phyloP scores from a whole-genome alignment of 192 early-diverging fungal genomes.

The Rhizophagus sp. region DNA sequence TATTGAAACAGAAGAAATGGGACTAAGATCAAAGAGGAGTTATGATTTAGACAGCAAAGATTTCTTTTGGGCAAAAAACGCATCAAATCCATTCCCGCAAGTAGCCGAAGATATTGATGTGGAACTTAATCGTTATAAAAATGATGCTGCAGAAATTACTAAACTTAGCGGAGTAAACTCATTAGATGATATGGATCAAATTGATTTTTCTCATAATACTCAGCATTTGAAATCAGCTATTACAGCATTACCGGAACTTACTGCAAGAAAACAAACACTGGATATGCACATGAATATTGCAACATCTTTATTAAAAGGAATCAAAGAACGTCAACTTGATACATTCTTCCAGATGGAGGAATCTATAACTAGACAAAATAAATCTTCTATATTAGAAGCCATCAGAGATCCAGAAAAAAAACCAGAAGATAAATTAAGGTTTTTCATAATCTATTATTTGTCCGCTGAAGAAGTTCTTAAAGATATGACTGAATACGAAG shows the following conservation, averaged over 20 bases:
- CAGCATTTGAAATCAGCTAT: slow-evolving; percentile 90
- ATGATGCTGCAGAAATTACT: slow-evolving; percentile 92
- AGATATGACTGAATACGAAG: slow-evolving; percentile 84
- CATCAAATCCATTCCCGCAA: slow-evolving; percentile 91
- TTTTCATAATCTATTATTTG: slow-evolving; percentile 88
- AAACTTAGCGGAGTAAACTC: slow-evolving; percentile 79
- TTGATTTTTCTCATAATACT: slow-evolving; percentile 81
- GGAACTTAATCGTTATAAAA: slow-evolving; percentile 92
- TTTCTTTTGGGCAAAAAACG: slow-evolving; percentile 93
- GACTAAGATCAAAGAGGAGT: slow-evolving; percentile 61
- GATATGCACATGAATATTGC: slow-evolving; percentile 99
- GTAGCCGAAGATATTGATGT: slow-evolving; percentile 96
- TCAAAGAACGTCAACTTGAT: slow-evolving; percentile 93
- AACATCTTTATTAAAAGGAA: slow-evolving; percentile 80
- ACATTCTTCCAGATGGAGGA: slow-evolving; percentile 95
- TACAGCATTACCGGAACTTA: slow-evolving; percentile 90
- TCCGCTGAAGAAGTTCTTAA: slow-evolving; percentile 71
- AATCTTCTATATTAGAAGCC: slow-evolving; percentile 75
- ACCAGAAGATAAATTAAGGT: slow-evolving; percentile 85
- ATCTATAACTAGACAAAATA: slow-evolving; percentile 77
- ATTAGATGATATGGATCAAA: slow-evolving; percentile 75
- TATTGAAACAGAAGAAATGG: slow-evolving; percentile 67
- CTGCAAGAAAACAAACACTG: slow-evolving; percentile 86
- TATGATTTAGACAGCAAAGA: slow-evolving; percentile 91
- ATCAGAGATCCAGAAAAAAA: slow-evolving; percentile 84